Evolutionary conservation across 331 rosid genomes (phyloP).

Genomic region (Acacia pycnantha): DNA sequence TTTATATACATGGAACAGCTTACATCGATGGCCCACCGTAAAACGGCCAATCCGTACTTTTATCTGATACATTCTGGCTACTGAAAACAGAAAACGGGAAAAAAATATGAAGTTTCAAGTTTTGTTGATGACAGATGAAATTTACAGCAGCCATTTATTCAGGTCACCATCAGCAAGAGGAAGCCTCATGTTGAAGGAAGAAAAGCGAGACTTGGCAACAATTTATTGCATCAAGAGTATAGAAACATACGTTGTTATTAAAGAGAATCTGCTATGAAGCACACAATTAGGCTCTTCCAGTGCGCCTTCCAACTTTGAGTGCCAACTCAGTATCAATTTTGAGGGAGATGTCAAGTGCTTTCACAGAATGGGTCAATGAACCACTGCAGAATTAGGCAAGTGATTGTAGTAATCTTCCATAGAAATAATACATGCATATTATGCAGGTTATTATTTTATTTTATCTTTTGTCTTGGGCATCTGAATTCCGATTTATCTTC

Average conservation of each 20-base stretch:
- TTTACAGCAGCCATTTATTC: background rate
- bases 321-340: conserved; percentile 93
- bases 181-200: background rate
- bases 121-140: background rate
- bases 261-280: background rate
- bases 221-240: background rate
- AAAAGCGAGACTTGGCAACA: background rate
- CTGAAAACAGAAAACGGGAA: background rate
- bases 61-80: background rate
- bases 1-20: background rate
- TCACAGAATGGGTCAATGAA: conserved; percentile 87
- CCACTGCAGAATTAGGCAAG: conserved; percentile 57
- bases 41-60: background rate
- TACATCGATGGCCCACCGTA: background rate
- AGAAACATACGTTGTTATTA: background rate
- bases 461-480: background rate
- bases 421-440: background rate
- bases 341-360: conserved; percentile 92
- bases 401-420: background rate
- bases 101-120: background rate
- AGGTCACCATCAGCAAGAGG: background rate
- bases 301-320: conserved; percentile 86
- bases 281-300: conserved; percentile 69
- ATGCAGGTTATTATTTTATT: background rate
- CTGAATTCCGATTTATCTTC: conserved; percentile 9